Evolutionary conservation across 139 green algal genomes (phyloP).

Genomic region (Volvox reticuliferus): DNA sequence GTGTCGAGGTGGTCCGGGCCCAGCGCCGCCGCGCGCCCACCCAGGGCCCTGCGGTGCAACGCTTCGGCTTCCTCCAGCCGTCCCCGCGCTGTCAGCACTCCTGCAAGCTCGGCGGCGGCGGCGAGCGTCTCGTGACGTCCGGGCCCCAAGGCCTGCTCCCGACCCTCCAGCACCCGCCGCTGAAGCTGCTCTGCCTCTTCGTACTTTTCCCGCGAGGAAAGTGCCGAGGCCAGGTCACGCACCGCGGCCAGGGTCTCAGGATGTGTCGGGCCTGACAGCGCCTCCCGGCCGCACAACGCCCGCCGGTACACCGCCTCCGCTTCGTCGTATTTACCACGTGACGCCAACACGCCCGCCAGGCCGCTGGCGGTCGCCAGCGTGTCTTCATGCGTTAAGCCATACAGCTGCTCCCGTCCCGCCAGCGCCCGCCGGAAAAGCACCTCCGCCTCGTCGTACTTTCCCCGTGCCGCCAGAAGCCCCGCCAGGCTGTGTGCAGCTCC

Average conservation of each 20-base stretch:
- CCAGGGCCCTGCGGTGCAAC: not conserved
- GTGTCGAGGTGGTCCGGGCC: not conserved
- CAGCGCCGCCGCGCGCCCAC: not conserved
- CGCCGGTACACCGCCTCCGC: not conserved
- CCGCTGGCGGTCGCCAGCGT: not conserved
- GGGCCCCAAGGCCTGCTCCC: not conserved
- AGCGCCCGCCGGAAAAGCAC: not conserved
- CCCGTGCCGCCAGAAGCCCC: not conserved
- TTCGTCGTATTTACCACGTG: not conserved
- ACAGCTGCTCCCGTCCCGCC: not conserved
- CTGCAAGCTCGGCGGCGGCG: not conserved
- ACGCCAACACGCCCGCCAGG: not conserved
- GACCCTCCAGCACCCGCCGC: not conserved
- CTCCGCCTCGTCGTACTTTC: slow-evolving; percentile 23
- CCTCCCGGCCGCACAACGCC: not conserved
- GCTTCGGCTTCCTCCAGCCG: not conserved
- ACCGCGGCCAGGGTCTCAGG: not conserved
- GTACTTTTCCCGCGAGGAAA: not conserved
- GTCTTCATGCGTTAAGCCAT: not conserved
- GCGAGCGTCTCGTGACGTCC: not conserved
- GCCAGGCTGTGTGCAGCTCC: not conserved
- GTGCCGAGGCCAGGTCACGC: not conserved
- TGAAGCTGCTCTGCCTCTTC: slow-evolving; percentile 15
- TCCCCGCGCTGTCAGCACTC: not conserved
- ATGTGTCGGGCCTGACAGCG: not conserved